Percentiles rank a stretch among this genome's conserved stretches.
These are phyloP conservation scores for Trichothecium sympodiale DNA, from an alignment of 2,329 filamentous ascomycete genomes.

Conservation along the genomic window DNA sequence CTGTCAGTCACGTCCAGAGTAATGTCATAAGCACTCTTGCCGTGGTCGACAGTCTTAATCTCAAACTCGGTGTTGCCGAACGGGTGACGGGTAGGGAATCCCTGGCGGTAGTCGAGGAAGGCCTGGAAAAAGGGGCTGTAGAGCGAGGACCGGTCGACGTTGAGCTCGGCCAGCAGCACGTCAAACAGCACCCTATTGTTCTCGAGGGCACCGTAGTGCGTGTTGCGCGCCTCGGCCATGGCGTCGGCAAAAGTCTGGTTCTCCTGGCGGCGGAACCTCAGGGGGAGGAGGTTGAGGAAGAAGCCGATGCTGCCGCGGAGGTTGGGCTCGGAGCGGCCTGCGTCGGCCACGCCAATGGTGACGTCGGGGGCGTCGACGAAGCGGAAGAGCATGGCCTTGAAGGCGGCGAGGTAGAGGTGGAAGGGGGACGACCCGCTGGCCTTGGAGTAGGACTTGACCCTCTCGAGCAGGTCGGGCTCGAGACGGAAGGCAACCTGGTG, in stretches of 20 bases:
- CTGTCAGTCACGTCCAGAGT: conserved; percentile 25
- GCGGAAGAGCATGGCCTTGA: conserved; percentile 23
- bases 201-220: conserved; percentile 21
- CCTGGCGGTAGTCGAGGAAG: conserved; percentile 20
- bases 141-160: conserved; percentile 22
- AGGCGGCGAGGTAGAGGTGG: conserved; percentile 38
- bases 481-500: conserved; percentile 9
- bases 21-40: conserved; percentile 17
- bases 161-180: conserved; percentile 30
- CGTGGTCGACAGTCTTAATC: conserved; percentile 6
- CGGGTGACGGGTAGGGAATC: conserved; percentile 9
- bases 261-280: conserved; percentile 22
- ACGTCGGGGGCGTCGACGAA: conserved; percentile 25
- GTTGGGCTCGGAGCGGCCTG: conserved; percentile 24
- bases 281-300: conserved; percentile 36
- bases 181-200: conserved; percentile 38
- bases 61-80: conserved; percentile 11
- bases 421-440: too few species aligned
- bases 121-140: conserved; percentile 38
- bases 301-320: conserved; percentile 27
- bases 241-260: conserved; percentile 11
- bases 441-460: conserved; percentile 13
- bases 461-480: conserved; percentile 7
- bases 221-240: conserved; percentile 11
- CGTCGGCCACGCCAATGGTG: conserved; percentile 36